Base-by-base conservation (phyloP, 2,329 filamentous ascomycete species). In the Epichloe coenophiala region DNA sequence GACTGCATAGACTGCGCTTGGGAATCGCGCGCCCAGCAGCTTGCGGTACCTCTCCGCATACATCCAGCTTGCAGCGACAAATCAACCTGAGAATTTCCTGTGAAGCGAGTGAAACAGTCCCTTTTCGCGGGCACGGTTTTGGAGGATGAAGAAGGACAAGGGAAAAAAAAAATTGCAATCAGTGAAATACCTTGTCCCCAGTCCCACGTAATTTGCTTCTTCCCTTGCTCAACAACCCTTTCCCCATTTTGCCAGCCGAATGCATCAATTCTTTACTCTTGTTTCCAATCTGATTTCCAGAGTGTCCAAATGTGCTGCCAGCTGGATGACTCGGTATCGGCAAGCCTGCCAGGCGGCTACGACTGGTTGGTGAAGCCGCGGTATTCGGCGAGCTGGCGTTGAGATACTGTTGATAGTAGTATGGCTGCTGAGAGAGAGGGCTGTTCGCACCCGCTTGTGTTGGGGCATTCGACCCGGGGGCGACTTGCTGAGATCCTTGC, bases 181-280 rank as follows among this genome's bases (percentile, higher is more conserved):
- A 84, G 71, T 81, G 77, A 82, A 88, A 88, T 86, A 90, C 86
- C 87, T 94, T 94, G 68, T 93, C 87, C 63, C 82, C 80, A 56
- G 78, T 78, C 63, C 75, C 78, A 55, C 77, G 73, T 65, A 95
- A 81, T 68, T 88, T 91, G 70, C 79, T 91, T 70, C 86, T 91
- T 58, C 90, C 88, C 71, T 95, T 95, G 57, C 86, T 88, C 65
- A 96, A 83, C 56, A 96, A 68, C 48, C 90, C 91, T 71, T 95
- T 95, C 46, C 90, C 89, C 52, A 88, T 88, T 63, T 88, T 89
- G 49, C 88, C 88, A 50, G 90, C 90, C 21, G 84, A 84, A 57
- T 93, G 86, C 63, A 96, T 76, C 31, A 96, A 71, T 60, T 94
- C 89, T 70, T 95, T 96, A 64, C 90, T 83, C 71, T 90, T 91